Base-by-base conservation (phyloP, 2,329 filamentous ascomycete genomes). In the Chrysoporthe cubensis region DNA sequence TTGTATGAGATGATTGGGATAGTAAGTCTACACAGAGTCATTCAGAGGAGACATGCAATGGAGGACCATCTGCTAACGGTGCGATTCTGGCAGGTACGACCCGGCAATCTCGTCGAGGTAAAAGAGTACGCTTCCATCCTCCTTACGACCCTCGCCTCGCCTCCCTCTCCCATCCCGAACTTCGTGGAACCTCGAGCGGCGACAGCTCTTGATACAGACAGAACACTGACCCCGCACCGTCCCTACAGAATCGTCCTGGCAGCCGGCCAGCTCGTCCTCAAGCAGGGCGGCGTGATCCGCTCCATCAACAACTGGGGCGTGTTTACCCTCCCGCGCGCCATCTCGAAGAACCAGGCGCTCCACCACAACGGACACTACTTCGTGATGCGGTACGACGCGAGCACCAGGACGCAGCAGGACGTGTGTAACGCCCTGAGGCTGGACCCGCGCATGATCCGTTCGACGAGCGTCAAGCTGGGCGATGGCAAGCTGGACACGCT, bases 1-100 rank as follows among this genome's bases (percentile, higher is more conserved):
- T 84, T 99, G 82, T 99, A 99, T 85, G 96, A 99, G 84, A 85
- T 98, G 77, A 96, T 99, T 80, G 96, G 92, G 80, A 91, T 97
- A 82, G 96, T 97, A 83, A 76, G 91, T 26, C 26, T 26, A 83
- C 13, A n/a, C 60, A 9, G 16, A 9, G 13, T 2, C 11, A 1
- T 3, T 8, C 11, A 26, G 11, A 1, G 14, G 1, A 13, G 4
- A 37, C 18, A 44, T 1, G 37, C 1, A 26, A n/a, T 21, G 42
- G 50, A 43, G 16, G 13, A 42, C 3, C 9, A 11, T 40, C 8
- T 13, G 40, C 50, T 54, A 44, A 62, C 8, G 16, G 18, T 3
- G 43, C 8, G 16, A 67, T 65, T 9, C 37, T 21, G 52, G 34
- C 77, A 98, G 96, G 94, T 97, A 83, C 95, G 96, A 77, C 93